phyloP scores from a whole-genome alignment of 495 filamentous ascomycete genomes.

The Tuber magnatum region DNA sequence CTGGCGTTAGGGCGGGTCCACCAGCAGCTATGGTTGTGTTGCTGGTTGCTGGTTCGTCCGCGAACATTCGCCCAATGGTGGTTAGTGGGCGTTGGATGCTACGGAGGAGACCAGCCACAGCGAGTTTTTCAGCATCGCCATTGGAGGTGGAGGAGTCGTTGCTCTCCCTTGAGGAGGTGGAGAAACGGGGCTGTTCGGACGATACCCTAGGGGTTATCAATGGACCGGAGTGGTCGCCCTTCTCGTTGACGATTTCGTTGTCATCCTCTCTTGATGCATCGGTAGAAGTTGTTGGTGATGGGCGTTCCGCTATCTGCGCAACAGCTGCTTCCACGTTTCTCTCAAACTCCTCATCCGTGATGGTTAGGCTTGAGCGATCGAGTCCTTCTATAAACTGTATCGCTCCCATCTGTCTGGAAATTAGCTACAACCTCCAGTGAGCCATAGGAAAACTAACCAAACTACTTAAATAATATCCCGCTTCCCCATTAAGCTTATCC shows the following conservation, averaged over 20 bases:
- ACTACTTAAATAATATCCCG: constrained; percentile 97
- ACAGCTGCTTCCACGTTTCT: constrained; percentile 90
- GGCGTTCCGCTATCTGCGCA: constrained; percentile 83
- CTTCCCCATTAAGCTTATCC: constrained; percentile 92
- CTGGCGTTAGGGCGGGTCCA: constrained; percentile 53
- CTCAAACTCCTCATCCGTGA: constrained; percentile 92
- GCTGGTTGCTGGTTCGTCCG: constrained; percentile 57
- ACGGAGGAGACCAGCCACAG: constrained; percentile 77
- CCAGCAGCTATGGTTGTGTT: constrained; percentile 38
- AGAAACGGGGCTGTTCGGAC: constrained; percentile 41
- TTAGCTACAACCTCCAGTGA: not conserved
- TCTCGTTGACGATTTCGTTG: constrained; percentile 43
- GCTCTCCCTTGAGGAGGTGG: constrained; percentile 32
- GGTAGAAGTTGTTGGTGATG: constrained; percentile 46
- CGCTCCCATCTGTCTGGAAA: constrained; percentile 66
- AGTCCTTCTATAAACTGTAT: constrained; percentile 96
- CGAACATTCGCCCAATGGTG: constrained; percentile 95
- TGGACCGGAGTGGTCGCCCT: constrained; percentile 37
- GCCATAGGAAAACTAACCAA: constrained; percentile 52
- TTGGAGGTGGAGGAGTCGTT: constrained; percentile 43
- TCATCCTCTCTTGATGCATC: constrained; percentile 50
- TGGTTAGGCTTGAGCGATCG: constrained; percentile 85
- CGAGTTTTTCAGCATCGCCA: constrained; percentile 59
- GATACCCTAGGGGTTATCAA: constrained; percentile 44
- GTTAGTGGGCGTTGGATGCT: constrained; percentile 88